Percentiles rank a stretch among this genome's conserved stretches.
These are phyloP conservation scores for Trichoderma cornu-damae DNA, from an alignment of 2,329 filamentous ascomycete species.

Conservation along the genomic window DNA sequence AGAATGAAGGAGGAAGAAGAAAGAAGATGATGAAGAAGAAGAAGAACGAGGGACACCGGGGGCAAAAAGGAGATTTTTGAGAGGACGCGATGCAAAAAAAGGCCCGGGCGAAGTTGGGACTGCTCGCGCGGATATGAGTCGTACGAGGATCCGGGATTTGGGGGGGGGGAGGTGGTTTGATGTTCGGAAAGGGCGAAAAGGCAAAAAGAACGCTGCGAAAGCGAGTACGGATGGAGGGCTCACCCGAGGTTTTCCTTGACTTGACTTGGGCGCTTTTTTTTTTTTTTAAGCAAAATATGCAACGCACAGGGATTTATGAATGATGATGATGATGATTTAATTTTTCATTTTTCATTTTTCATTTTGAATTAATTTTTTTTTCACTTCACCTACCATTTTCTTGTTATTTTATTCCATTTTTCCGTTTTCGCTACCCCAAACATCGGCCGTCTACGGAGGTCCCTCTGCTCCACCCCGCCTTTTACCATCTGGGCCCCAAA, in stretches of 20 bases:
- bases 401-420: background rate
- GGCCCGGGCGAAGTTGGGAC: background rate
- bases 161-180: constrained; percentile 14
- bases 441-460: constrained; percentile 18
- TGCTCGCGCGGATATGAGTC: background rate
- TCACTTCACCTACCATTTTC: too few species aligned
- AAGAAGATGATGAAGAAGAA: background rate
- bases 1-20: background rate
- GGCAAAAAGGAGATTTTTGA: background rate
- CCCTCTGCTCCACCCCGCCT: constrained; percentile 9
- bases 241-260: constrained; percentile 18
- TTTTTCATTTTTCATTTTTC: too few species aligned
- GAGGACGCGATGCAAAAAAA: background rate
- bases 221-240: constrained; percentile 12
- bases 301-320: too few species aligned
- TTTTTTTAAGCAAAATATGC: background rate
- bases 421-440: background rate
- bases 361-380: too few species aligned
- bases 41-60: background rate
- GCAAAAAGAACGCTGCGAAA: background rate
- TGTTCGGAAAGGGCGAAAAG: background rate
- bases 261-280: background rate
- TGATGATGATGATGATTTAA: too few species aligned
- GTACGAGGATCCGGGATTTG: constrained; percentile 10
- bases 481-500: too few species aligned